These are phyloP conservation scores for Calonectria honghensis DNA, from an alignment of 2,329 filamentous ascomycete genomes.

Conservation along the genomic window DNA sequence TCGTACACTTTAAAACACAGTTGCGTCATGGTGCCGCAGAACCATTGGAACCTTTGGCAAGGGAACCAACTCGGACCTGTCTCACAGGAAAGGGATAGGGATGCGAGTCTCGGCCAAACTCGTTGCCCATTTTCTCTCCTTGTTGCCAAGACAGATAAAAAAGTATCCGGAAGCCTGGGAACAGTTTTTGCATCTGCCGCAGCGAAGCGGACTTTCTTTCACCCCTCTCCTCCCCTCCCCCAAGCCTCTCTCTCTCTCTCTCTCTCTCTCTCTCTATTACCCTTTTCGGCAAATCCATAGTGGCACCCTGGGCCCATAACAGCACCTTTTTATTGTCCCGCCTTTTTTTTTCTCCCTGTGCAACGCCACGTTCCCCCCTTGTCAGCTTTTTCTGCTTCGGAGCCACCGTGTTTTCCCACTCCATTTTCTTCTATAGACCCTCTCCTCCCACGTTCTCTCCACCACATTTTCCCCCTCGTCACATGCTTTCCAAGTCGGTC, in stretches of 20 bases:
- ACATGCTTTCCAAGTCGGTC: not conserved
- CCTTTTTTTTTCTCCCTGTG: not conserved
- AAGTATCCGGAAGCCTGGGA: not conserved
- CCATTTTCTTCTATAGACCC: not conserved
- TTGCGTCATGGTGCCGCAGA: conserved; percentile 10
- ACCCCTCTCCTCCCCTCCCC: no score
- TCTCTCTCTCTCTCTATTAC: not conserved
- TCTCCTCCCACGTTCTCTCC: not conserved
- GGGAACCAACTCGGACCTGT: not conserved
- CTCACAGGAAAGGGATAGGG: not conserved
- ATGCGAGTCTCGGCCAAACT: conserved; percentile 12
- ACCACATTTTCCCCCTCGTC: not conserved
- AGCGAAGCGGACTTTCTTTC: not conserved
- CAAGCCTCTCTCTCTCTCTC: no score
- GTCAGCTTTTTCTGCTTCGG: not conserved
- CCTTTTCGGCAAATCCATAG: not conserved
- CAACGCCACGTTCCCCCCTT: not conserved
- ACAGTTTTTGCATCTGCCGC: conserved; percentile 6
- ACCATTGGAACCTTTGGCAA: conserved; percentile 13
- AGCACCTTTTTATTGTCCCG: not conserved
- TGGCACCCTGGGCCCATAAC: not conserved
- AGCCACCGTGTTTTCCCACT: not conserved
- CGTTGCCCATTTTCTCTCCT: not conserved
- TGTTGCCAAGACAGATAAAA: not conserved
- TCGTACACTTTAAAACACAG: conserved; percentile 5